Base-by-base conservation (phyloP, 192 early-diverging fungal species). In the Backusella morwellensis region DNA sequence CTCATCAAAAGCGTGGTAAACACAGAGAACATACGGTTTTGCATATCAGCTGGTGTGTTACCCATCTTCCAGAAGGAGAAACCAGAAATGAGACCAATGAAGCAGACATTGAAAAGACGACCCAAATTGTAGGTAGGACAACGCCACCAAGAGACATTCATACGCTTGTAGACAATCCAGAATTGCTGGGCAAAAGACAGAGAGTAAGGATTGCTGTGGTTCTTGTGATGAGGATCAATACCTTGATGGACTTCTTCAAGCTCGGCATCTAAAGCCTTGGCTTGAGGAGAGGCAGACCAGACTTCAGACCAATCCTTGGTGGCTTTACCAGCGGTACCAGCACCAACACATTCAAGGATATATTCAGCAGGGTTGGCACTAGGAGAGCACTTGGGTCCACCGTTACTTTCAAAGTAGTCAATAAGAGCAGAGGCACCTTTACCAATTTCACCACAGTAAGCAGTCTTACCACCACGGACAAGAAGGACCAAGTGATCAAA, bases 401-500 rank as follows among this genome's bases (percentile, higher is more conserved):
- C 92, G 68, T 93, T 86, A 34, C 76, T 77, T 75, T 95, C 92
- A 86, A 93, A 94, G 85, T 95, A 93, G 14, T 82, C 68, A 76
- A 91, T 87, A 81, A 96, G 80, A 8, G 84, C 86, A 72, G 81
- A 68, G 36, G 90, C 90, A 66, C 93, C 88, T 0, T 71, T 35
- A 41, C 95, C 95, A 14, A 96, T 83, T 44, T 95, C 90, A 66
- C 95, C 95, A 85, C 93, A 92, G 76, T 92, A 97, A 14, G 90
- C 93, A 21, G 92, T 92, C 71, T 86, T 84, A 68, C 95, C 95
- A 50, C 94, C 94, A 74, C 90, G 89, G 50, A 90, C 92, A 32
- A 97, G 82, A 41, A 97, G 86, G 50, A 96, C 76, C 34, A 95
- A 81, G 35, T 95, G 91, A 77, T 95, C 94, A 82, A 97, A 97